Evolutionary conservation across 805 yeast genomes (phyloP).

Genomic region (Pichia nanzhaoensis): DNA sequence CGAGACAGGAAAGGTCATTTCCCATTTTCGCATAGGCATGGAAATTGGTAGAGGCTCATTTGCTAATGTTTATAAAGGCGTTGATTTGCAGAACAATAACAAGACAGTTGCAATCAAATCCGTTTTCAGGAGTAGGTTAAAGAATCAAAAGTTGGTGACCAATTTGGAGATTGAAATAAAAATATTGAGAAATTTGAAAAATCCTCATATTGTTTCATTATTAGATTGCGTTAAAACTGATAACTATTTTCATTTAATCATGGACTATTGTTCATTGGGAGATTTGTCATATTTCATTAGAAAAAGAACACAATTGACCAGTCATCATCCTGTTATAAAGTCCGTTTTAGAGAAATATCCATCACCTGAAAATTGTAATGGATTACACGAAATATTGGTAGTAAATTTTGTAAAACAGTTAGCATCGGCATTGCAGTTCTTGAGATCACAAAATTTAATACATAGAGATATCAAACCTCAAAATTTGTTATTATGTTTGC

Average conservation of each 20-base stretch:
- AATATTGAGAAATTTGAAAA: constrained; percentile 78
- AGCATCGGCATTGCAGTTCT: constrained; percentile 73
- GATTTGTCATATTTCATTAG: constrained; percentile 85
- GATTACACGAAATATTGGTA: constrained; percentile 72
- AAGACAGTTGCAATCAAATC: constrained; percentile 82
- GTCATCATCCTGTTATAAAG: constrained; percentile 71
- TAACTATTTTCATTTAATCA: constrained; percentile 73
- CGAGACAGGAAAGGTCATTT: constrained; percentile 27
- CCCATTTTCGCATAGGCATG: constrained; percentile 54
- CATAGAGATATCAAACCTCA: constrained; percentile 97
- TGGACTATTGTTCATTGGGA: constrained; percentile 96
- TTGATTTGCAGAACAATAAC: constrained; percentile 39
- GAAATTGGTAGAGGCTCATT: constrained; percentile 95
- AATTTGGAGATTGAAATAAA: constrained; percentile 90
- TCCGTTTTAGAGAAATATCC: constrained; percentile 78
- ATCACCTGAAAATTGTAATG: constrained; percentile 66
- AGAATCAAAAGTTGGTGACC: constrained; percentile 80
- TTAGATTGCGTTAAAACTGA: constrained; percentile 77
- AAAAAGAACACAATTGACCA: constrained; percentile 61
- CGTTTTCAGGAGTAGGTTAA: constrained; percentile 73
- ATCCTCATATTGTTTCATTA: constrained; percentile 87
- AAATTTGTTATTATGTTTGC: constrained; percentile 76
- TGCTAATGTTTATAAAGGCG: constrained; percentile 90
- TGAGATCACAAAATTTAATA: constrained; percentile 77
- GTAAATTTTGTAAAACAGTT: constrained; percentile 83